Evolutionary conservation across 2,329 filamentous ascomycete genomes (phyloP).

Genomic region (Atkinsonella texensis): DNA sequence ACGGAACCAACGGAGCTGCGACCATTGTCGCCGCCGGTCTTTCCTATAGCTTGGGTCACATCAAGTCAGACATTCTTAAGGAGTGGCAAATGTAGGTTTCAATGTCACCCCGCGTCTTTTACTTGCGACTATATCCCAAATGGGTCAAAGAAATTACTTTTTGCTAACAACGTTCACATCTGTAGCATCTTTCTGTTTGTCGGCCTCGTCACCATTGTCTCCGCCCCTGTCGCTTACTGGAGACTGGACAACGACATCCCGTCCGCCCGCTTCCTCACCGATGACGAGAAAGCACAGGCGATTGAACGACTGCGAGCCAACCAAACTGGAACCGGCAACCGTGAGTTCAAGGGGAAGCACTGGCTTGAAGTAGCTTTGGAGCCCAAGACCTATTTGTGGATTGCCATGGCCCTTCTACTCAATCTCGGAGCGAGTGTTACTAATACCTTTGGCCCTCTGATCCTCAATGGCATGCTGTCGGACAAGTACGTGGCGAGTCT

Average conservation of each 20-base stretch:
- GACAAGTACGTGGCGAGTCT: constrained; percentile 45
- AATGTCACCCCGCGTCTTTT: not conserved
- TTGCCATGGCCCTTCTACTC: constrained; percentile 46
- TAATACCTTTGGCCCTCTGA: constrained; percentile 53
- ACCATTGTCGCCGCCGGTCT: constrained; percentile 44
- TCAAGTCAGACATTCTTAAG: constrained; percentile 19
- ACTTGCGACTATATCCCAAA: no score
- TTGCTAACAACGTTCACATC: constrained; percentile 4
- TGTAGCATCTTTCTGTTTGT: constrained; percentile 43
- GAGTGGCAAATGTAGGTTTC: constrained; percentile 14
- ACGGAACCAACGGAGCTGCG: constrained; percentile 46
- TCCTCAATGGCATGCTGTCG: constrained; percentile 48
- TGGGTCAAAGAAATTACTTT: not conserved
- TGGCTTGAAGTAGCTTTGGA: constrained; percentile 38
- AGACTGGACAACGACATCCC: constrained; percentile 47
- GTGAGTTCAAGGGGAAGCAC: constrained; percentile 57
- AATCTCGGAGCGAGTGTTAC: constrained; percentile 53
- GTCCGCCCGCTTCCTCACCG: constrained; percentile 44
- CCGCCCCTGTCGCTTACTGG: constrained; percentile 46
- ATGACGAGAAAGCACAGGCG: constrained; percentile 54
- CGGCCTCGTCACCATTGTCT: constrained; percentile 46
- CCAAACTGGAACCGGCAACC: constrained; percentile 62
- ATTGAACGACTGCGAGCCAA: constrained; percentile 63
- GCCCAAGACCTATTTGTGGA: constrained; percentile 45
- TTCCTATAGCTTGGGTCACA: constrained; percentile 45